Evolutionary conservation across 371 early-diverging fungal genomes (phyloP).

Genomic region (Mucor indicus): DNA sequence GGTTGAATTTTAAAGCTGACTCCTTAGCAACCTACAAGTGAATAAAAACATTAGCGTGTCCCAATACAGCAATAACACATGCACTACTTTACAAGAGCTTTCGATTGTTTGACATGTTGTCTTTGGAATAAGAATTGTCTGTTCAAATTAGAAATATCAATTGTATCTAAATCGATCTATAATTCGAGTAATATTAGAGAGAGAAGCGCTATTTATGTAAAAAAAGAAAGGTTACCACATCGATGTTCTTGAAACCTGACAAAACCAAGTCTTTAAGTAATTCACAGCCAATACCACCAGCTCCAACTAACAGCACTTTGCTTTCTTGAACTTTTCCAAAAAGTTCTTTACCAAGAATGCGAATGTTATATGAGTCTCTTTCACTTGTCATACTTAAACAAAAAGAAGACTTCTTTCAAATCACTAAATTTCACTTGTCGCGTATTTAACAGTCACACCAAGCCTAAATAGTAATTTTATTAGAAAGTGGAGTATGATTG

Average conservation of each 20-base stretch:
- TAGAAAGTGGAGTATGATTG: too few relatives aligned
- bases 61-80: not conserved
- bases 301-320: conserved; percentile 77
- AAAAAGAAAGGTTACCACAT: conserved; percentile 51
- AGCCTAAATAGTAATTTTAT: too few relatives aligned
- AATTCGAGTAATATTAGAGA: not conserved
- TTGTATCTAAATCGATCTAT: conserved; percentile 96
- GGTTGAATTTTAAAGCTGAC: conserved; percentile 82
- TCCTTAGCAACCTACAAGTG: conserved; percentile 67
- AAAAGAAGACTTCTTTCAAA: too few relatives aligned
- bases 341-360: conserved; percentile 34
- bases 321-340: conserved; percentile 34
- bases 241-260: conserved; percentile 83
- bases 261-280: conserved; percentile 93
- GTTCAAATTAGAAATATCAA: conserved; percentile 98
- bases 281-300: conserved; percentile 99
- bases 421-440: too few relatives aligned
- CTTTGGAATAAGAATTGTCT: conserved; percentile 97
- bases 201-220: not conserved
- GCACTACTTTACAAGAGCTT: conserved; percentile 67
- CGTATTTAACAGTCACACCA: too few relatives aligned
- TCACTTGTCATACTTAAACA: not conserved
- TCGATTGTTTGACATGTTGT: conserved; percentile 90
- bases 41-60: not conserved
- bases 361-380: conserved; percentile 31